phyloP scores from a whole-genome alignment of 805 yeast species.

The Pichia paraexigua region DNA sequence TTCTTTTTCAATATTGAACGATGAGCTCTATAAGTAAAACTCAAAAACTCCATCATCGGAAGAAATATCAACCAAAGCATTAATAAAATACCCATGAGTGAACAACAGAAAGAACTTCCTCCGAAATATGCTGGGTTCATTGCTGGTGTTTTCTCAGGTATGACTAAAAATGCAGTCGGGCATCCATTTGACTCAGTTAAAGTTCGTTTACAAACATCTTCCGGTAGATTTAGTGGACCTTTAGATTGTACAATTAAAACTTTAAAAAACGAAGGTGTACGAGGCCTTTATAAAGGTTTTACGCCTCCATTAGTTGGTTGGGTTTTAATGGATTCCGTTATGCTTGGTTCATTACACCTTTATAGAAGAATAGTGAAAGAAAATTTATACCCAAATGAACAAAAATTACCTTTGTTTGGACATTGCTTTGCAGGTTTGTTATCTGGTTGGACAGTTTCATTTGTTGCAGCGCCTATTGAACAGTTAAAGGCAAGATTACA shows the following conservation, averaged over 20 bases:
- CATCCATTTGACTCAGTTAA: slow-evolving; percentile 91
- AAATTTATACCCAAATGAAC: slow-evolving; percentile 50
- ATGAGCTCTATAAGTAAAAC: not conserved
- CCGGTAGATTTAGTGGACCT: slow-evolving; percentile 67
- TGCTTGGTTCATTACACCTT: slow-evolving; percentile 79
- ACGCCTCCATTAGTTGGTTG: slow-evolving; percentile 92
- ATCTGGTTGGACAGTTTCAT: slow-evolving; percentile 88
- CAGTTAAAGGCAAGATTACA: slow-evolving; percentile 83
- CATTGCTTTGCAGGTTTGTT: slow-evolving; percentile 70
- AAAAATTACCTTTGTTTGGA: slow-evolving; percentile 64
- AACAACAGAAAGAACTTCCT: slow-evolving; percentile 26
- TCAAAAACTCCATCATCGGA: too few relatives aligned
- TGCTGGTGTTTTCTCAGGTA: slow-evolving; percentile 85
- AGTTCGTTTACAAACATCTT: slow-evolving; percentile 70
- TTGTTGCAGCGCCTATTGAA: slow-evolving; percentile 95
- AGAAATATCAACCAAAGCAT: not conserved
- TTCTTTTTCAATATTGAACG: not conserved
- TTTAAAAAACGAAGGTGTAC: slow-evolving; percentile 60
- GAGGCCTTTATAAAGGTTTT: slow-evolving; percentile 82
- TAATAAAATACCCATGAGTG: not conserved
- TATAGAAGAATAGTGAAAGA: slow-evolving; percentile 64
- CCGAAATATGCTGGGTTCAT: slow-evolving; percentile 66
- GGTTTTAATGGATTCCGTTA: slow-evolving; percentile 88
- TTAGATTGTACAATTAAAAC: slow-evolving; percentile 74
- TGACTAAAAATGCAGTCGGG: slow-evolving; percentile 82